Conservation (phyloP, 2,329 filamentous ascomycete species). For the Lachnellula hyalina region DNA sequence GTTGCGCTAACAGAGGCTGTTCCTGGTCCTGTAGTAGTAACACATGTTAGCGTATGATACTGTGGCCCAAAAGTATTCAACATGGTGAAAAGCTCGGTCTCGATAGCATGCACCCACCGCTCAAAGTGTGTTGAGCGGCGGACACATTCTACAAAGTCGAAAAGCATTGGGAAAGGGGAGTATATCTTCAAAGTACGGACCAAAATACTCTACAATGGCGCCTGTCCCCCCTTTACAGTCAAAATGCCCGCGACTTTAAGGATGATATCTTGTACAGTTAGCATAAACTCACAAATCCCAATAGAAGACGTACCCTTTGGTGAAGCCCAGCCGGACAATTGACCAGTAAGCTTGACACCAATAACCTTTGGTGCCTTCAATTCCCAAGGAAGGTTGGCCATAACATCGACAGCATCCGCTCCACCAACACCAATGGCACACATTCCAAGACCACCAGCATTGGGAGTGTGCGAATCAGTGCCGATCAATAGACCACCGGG, state of each 20-base stretch:
- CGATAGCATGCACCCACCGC: neutral
- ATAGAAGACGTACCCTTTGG: conserved; percentile 67
- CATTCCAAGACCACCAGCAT: conserved; percentile 94
- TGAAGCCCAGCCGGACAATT: conserved; percentile 84
- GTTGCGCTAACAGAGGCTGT: too few relatives aligned
- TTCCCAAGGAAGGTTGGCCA: conserved; percentile 96
- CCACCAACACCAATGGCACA: conserved; percentile 93
- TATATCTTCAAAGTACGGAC: too few relatives aligned
- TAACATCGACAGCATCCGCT: conserved; percentile 97
- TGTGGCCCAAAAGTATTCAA: conserved; percentile 21
- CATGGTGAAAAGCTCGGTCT: neutral
- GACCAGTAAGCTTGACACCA: conserved; percentile 88
- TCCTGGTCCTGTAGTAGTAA: conserved; percentile 56
- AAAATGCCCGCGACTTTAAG: conserved; percentile 95
- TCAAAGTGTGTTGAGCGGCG: neutral
- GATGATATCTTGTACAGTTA: conserved; percentile 67
- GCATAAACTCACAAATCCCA: conserved; percentile 1
- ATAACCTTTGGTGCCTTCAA: conserved; percentile 97
- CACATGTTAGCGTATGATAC: neutral
- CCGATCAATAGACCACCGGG: conserved; percentile 96
- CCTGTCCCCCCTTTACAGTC: conserved; percentile 96
- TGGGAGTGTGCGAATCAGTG: conserved; percentile 96
- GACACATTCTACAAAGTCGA: too few relatives aligned
- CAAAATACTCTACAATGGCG: too few relatives aligned
- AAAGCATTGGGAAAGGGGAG: too few relatives aligned